Conservation (phyloP, 2,329 filamentous ascomycete species). For the Ophiostoma sp. region DNA sequence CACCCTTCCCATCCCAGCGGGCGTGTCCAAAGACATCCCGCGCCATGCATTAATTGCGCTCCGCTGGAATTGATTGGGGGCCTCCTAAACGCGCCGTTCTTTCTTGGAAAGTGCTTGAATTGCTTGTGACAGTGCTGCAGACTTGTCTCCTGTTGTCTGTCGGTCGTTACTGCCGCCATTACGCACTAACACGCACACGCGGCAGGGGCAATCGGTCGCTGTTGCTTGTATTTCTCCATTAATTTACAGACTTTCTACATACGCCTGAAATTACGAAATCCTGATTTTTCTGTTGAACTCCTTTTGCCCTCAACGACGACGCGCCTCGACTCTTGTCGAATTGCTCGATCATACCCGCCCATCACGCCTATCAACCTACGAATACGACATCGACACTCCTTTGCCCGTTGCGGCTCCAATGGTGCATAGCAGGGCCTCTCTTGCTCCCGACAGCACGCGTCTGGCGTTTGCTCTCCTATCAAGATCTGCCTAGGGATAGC, state of each 20-base stretch:
- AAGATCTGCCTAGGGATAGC: conserved; percentile 10
- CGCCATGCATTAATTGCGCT: neutral
- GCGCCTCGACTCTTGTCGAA: conserved; percentile 12
- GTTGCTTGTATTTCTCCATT: conserved; percentile 5
- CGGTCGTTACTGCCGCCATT: neutral
- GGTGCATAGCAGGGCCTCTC: conserved; percentile 13
- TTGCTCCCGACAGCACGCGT: conserved; percentile 5
- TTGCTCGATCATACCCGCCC: neutral
- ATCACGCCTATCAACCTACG: neutral
- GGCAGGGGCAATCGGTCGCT: neutral
- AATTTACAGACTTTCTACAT: neutral
- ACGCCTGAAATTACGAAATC: too few relatives aligned
- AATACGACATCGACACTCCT: neutral
- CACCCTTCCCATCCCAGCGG: neutral
- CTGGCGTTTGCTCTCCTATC: neutral
- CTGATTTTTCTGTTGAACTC: neutral
- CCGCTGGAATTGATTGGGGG: neutral
- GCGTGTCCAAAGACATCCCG: neutral
- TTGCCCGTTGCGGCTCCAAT: conserved; percentile 15
- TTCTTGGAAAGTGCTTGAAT: neutral
- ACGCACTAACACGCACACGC: conserved; percentile 12
- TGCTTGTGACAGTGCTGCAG: conserved; percentile 13
- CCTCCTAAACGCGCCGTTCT: neutral
- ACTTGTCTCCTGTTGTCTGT: neutral
- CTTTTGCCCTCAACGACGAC: conserved; percentile 1